Evolutionary conservation across 2,329 filamentous ascomycete species (phyloP), one percentile per base, ranked within the genome.

Genomic region (Aspergillus alliaceus): DNA sequence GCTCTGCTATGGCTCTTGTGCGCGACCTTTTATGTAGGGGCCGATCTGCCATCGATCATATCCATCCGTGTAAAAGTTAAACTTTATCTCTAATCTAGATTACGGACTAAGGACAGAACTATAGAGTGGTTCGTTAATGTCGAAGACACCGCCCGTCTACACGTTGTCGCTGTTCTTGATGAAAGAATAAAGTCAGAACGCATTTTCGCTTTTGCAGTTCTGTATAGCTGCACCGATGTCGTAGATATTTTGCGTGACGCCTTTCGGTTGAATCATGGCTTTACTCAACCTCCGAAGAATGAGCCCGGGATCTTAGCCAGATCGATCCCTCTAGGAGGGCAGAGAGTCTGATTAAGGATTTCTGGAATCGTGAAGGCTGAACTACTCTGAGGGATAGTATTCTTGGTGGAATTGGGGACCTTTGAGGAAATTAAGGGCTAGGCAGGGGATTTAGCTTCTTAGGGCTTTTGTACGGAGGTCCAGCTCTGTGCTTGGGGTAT

Each of bases 201-300:
- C 1, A 66, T 87, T 12, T 84, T 86, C 63, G 84, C 72, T 1
- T 84, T 82, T 53, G 81, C 79, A 0, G 70, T 74, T 1, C 76
- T 75, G 0, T 81, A 74, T 54, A 82, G 73, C 49, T 82, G 76
- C 68, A 80, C 82, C 25, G 64, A 76, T 40, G 14, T 39, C 24
- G 34, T 51, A 15, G 7, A 20, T 4, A 14, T 51, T 24, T 7
- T 51, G 14, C 49, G 49, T 18, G 20, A 12, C 9, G 18, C 18
- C 7, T 39, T 39, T 22, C 37, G n/a, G 7, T 11, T 20, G 18
- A 39, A 39, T 22, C 18, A 9, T 4, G 11, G 11, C 12, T 11
- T 39, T 1, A n/a, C 37, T 6, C n/a, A 39, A 11, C 6, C 8
- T 18, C 37, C 37, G 37, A 18, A 39, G 18, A 39, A 39, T 22